Conservation (phyloP, 768 basidiomycete species). For the Melanogaster broomeanus region DNA sequence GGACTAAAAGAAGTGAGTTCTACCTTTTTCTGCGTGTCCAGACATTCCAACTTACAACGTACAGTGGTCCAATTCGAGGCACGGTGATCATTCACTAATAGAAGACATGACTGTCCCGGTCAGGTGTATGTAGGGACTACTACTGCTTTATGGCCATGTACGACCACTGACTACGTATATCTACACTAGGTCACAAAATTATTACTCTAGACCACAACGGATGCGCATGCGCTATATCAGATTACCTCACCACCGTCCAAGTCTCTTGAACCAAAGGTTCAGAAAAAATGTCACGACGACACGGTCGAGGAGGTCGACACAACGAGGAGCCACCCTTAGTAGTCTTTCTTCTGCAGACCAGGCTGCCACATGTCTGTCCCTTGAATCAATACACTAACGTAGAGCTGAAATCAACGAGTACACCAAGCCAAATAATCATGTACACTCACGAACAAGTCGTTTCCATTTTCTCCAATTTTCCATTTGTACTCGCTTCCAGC, state of each 20-base stretch:
- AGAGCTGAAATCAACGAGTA: neutral
- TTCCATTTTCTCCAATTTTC: conserved; percentile 47
- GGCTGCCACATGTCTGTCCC: conserved; percentile 45
- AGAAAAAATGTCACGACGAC: conserved; percentile 55
- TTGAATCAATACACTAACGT: conserved; percentile 50
- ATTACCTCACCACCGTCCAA: conserved; percentile 42
- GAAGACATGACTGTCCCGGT: neutral
- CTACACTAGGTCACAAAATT: neutral
- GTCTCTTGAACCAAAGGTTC: conserved; percentile 49
- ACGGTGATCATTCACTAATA: conserved; percentile 18
- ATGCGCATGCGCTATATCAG: neutral
- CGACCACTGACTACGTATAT: conserved; percentile 3
- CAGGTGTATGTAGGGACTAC: conserved; percentile 3
- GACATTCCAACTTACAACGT: neutral
- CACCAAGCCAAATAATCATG: neutral
- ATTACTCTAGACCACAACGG: neutral
- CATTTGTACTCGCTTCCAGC: conserved; percentile 55
- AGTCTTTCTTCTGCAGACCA: conserved; percentile 43
- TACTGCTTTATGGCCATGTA: conserved; percentile 3
- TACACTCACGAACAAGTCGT: conserved; percentile 46
- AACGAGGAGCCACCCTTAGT: conserved; percentile 44
- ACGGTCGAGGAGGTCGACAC: conserved; percentile 45
- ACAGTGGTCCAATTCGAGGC: conserved; percentile 38
- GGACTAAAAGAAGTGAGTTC: conserved; percentile 86
- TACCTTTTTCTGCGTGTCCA: neutral